Evolutionary conservation across 768 basidiomycete species (phyloP).

Genomic region (Phaffia australis): DNA sequence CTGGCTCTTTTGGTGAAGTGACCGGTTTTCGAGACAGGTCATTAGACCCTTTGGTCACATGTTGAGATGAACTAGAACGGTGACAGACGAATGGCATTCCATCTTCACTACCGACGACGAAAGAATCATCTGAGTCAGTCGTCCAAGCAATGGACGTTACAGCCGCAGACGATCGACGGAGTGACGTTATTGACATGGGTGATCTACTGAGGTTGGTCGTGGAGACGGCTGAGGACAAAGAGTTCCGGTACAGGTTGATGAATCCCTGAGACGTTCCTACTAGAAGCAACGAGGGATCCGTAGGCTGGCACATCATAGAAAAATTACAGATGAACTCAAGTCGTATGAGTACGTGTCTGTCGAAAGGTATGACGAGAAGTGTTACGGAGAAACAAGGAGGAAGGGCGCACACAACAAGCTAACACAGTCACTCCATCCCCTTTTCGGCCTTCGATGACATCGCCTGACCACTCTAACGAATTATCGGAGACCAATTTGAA

Average conservation of each 20-base stretch:
- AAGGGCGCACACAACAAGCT: not conserved
- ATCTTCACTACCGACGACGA: constrained; percentile 16
- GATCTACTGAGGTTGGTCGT: not conserved
- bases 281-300: not conserved
- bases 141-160: constrained; percentile 14
- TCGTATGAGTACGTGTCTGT: too few relatives aligned
- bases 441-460: not conserved
- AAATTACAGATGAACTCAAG: too few relatives aligned
- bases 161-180: constrained; percentile 10
- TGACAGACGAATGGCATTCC: constrained; percentile 18
- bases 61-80: not conserved
- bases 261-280: constrained; percentile 1
- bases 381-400: not conserved
- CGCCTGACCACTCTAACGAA: not conserved
- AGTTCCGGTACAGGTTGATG: not conserved
- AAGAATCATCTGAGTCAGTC: not conserved
- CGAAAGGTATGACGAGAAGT: too few relatives aligned
- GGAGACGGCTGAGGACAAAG: not conserved
- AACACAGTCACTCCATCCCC: not conserved
- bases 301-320: not conserved
- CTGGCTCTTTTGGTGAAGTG: too few relatives aligned
- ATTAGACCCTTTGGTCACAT: not conserved
- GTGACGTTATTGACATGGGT: not conserved
- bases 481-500: not conserved
- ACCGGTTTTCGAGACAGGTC: not conserved